Conservation (phyloP, 257 asterid genomes). For the Scutellaria baicalensis region DNA sequence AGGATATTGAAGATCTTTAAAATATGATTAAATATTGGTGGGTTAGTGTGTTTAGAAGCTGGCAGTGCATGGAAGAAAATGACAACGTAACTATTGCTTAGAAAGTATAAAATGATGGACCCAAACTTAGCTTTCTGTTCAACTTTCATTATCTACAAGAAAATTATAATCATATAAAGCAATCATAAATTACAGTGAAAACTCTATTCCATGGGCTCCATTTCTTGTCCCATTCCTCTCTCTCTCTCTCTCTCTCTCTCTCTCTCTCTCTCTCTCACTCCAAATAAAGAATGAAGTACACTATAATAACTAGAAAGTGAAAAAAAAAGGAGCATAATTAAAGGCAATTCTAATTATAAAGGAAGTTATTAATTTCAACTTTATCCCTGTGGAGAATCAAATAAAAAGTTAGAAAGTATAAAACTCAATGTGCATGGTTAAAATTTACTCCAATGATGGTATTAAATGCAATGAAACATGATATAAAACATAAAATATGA, state of each 20-base stretch:
- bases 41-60: background rate
- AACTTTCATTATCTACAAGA: conserved; percentile 10
- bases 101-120: conserved; percentile 16
- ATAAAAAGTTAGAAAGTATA: background rate
- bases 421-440: too few relatives aligned
- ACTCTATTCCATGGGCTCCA: conserved; percentile 3
- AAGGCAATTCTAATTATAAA: background rate
- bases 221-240: background rate
- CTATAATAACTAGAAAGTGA: background rate
- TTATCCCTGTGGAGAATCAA: background rate
- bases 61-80: conserved; percentile 16
- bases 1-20: background rate
- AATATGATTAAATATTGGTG: background rate
- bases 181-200: conserved; percentile 5
- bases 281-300: background rate
- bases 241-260: background rate
- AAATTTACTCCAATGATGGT: too few relatives aligned
- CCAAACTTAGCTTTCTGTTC: conserved; percentile 8
- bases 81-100: conserved; percentile 18
- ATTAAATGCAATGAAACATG: too few relatives aligned
- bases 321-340: background rate
- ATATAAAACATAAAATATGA: too few relatives aligned
- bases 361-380: background rate
- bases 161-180: conserved; percentile 7
- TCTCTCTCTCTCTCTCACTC: background rate